Conservation (phyloP, 2,329 filamentous ascomycete genomes). For the Colletotrichum tropicale region DNA sequence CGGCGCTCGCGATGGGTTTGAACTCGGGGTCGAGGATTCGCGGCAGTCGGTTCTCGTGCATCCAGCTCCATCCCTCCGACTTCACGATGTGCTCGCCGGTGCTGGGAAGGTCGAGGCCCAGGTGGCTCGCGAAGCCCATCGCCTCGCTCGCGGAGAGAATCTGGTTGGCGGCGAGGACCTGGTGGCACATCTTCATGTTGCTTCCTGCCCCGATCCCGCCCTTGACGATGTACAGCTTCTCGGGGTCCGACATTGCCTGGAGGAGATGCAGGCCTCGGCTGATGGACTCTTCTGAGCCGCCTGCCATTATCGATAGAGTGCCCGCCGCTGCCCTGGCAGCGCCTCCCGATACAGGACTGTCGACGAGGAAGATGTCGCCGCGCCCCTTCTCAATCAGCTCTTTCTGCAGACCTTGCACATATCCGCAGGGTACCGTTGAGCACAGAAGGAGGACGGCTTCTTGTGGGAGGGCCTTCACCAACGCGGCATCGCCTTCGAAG, state of each 20-base stretch:
- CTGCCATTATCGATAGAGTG: slow-evolving; percentile 76
- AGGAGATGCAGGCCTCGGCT: slow-evolving; percentile 63
- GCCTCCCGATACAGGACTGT: slow-evolving; percentile 32
- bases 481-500: slow-evolving; percentile 62
- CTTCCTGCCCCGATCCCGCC: slow-evolving; percentile 65
- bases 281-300: slow-evolving; percentile 61
- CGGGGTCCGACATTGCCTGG: slow-evolving; percentile 63
- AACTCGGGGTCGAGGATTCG: slow-evolving; percentile 58
- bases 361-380: slow-evolving; percentile 53
- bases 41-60: slow-evolving; percentile 64
- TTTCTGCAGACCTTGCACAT: slow-evolving; percentile 64
- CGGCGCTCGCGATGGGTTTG: slow-evolving; percentile 60
- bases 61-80: slow-evolving; percentile 62
- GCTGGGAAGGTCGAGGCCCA: slow-evolving; percentile 54
- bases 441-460: slow-evolving; percentile 35
- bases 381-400: slow-evolving; percentile 61
- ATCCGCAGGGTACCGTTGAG: slow-evolving; percentile 72
- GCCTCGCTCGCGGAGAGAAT: slow-evolving; percentile 65
- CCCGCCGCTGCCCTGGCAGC: slow-evolving; percentile 56
- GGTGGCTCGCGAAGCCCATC: slow-evolving; percentile 56
- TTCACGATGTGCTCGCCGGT: slow-evolving; percentile 47
- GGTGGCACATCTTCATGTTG: slow-evolving; percentile 68
- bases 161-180: slow-evolving; percentile 67
- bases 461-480: slow-evolving; percentile 24
- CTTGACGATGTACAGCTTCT: slow-evolving; percentile 66